Percentiles rank a stretch among this genome's conserved stretches.
Evolutionary conservation across 164 flowering plant species (phyloP).

Genomic region (Chimonanthus praecox): DNA sequence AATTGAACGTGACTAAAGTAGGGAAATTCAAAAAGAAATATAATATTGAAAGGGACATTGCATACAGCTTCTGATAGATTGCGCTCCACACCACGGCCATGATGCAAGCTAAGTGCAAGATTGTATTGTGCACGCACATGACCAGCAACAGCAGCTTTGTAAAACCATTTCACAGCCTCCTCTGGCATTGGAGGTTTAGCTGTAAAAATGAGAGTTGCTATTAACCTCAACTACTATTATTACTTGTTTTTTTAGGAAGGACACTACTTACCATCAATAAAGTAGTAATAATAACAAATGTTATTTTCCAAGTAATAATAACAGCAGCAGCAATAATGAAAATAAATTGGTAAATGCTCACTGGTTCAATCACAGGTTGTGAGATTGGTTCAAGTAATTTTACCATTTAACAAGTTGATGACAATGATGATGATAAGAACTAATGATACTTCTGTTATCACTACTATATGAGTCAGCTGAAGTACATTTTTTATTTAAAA

Average conservation of each 20-base stretch:
- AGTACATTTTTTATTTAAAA: too few species aligned
- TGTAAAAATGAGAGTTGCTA: slow-evolving; percentile 23
- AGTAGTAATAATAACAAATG: too few species aligned
- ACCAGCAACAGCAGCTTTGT: slow-evolving; percentile 52
- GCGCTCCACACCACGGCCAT: slow-evolving; percentile 54
- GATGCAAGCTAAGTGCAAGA: slow-evolving; percentile 85
- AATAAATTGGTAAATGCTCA: too few species aligned
- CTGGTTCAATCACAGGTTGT: too few species aligned
- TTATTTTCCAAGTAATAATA: too few species aligned
- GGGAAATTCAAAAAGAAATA: background rate
- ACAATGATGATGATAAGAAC: too few species aligned
- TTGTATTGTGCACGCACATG: slow-evolving; percentile 90
- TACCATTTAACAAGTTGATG: too few species aligned
- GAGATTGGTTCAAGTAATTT: too few species aligned
- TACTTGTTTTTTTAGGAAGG: too few species aligned
- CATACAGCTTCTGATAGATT: slow-evolving; percentile 70
- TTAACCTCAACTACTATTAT: background rate
- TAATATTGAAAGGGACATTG: background rate
- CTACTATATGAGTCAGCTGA: background rate
- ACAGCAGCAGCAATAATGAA: too few species aligned
- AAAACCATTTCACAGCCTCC: slow-evolving; percentile 76
- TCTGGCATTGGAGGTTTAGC: slow-evolving; percentile 56
- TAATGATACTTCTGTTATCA: too few species aligned
- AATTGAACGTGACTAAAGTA: background rate
- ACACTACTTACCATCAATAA: too few species aligned